phyloP scores from a whole-genome alignment of 2,329 filamentous ascomycete genomes.

The Penicillium freii region DNA sequence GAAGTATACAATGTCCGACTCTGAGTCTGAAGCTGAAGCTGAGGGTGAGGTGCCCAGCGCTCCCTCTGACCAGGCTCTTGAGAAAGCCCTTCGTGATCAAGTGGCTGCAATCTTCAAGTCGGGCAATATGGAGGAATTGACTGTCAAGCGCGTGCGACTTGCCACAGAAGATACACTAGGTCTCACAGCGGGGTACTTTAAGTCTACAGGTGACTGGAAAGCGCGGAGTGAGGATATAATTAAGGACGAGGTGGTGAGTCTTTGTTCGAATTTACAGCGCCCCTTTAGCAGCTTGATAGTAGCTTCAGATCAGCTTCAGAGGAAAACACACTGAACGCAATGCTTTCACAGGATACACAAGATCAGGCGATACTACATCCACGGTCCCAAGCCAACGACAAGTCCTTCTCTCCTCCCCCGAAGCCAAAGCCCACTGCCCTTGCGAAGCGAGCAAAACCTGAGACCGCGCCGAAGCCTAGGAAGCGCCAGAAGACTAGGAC shows the following conservation, averaged over 20 bases:
- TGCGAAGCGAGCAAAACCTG: constrained; percentile 31
- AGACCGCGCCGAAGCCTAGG: constrained; percentile 23
- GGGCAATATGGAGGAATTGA: constrained; percentile 52
- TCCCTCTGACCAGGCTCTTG: constrained; percentile 37
- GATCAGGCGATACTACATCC: constrained; percentile 24
- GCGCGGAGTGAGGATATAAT: constrained; percentile 54
- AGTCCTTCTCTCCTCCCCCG: constrained; percentile 17
- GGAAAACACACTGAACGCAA: constrained; percentile 6
- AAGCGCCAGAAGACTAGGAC: constrained; percentile 38
- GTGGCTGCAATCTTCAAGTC: constrained; percentile 38
- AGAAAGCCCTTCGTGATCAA: constrained; percentile 39
- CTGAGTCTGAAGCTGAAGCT: constrained; percentile 29
- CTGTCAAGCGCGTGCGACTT: constrained; percentile 56
- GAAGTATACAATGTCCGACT: constrained; percentile 33
- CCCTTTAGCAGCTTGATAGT: neutral
- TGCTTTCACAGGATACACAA: constrained; percentile 31
- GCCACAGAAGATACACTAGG: constrained; percentile 53
- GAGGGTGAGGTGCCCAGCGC: constrained; percentile 12
- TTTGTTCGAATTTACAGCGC: neutral
- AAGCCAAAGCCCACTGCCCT: constrained; percentile 20
- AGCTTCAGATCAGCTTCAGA: neutral
- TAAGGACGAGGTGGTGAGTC: constrained; percentile 51
- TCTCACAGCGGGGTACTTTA: constrained; percentile 56
- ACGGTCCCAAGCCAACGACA: constrained; percentile 9
- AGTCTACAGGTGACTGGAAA: constrained; percentile 55